Evolutionary conservation across 1,284 basidiomycete genomes (phyloP).

Genomic region (Baeospora myosura): DNA sequence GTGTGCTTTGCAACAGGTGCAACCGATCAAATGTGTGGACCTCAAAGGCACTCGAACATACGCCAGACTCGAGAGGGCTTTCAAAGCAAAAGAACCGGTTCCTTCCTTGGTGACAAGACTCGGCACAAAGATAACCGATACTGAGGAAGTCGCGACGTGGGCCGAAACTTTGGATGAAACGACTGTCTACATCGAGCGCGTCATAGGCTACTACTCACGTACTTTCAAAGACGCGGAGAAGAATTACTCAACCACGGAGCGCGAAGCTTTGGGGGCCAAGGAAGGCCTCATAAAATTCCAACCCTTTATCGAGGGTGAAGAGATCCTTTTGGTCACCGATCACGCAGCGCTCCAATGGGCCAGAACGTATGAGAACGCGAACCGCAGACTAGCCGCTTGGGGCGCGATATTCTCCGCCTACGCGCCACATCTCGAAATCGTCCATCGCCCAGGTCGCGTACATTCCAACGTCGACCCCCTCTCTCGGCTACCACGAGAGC

Average conservation of each 20-base stretch:
- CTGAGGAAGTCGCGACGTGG: no score
- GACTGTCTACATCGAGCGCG: neutral
- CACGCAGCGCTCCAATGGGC: neutral
- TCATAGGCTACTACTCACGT: no score
- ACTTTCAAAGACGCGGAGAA: neutral
- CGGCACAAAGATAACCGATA: no score
- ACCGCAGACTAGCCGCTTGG: no score
- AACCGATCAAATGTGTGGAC: conserved; percentile 26
- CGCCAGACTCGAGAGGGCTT: conserved; percentile 17
- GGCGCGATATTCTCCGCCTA: no score
- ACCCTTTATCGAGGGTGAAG: neutral
- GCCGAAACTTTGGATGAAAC: neutral
- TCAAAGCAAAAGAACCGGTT: conserved; percentile 6
- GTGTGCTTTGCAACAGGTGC: conserved; percentile 28
- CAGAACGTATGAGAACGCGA: neutral
- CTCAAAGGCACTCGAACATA: conserved; percentile 28
- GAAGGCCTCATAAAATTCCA: no score
- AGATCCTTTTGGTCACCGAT: neutral
- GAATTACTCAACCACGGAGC: neutral
- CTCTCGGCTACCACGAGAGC: no score
- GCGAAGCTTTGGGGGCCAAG: neutral
- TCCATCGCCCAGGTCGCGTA: no score
- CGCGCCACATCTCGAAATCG: no score
- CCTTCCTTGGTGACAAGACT: conserved; percentile 1
- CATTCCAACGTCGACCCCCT: no score